Percentiles rank a stretch among this genome's conserved stretches.
Evolutionary conservation across 164 flowering plant genomes (phyloP).

Genomic region (Annona squamosa): DNA sequence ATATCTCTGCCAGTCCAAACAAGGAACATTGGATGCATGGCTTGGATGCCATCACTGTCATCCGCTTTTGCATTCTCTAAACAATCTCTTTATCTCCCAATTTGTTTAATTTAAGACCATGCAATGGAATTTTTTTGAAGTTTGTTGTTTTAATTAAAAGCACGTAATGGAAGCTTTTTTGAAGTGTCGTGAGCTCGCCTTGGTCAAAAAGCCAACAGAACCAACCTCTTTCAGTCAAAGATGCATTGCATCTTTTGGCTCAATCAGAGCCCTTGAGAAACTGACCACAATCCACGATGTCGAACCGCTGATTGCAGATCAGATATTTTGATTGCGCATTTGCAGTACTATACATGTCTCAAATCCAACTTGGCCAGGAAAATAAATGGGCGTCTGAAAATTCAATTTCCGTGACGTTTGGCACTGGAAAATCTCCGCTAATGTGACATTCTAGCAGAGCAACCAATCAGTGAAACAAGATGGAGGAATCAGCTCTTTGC

Average conservation of each 20-base stretch:
- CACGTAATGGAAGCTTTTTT: neutral
- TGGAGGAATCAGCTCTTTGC: neutral
- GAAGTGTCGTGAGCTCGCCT: neutral
- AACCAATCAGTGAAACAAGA: too few relatives aligned
- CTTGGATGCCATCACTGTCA: neutral
- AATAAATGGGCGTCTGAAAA: too few relatives aligned
- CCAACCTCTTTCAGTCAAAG: neutral
- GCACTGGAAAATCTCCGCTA: too few relatives aligned
- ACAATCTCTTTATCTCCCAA: neutral
- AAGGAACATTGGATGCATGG: neutral
- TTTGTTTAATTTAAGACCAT: neutral
- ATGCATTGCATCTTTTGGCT: conserved; percentile 1
- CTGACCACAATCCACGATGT: neutral
- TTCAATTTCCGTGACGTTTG: too few relatives aligned
- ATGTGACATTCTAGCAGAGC: too few relatives aligned
- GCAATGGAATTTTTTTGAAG: neutral
- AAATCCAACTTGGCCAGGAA: too few relatives aligned
- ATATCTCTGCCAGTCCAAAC: neutral
- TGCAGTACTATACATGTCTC: neutral
- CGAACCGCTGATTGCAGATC: neutral
- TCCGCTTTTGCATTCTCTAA: neutral
- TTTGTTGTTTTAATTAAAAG: neutral
- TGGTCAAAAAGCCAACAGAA: neutral
- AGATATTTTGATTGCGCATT: too few relatives aligned
- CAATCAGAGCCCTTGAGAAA: neutral